Conservation (phyloP, 192 early-diverging fungal species). For the Podochytrium sp. region DNA sequence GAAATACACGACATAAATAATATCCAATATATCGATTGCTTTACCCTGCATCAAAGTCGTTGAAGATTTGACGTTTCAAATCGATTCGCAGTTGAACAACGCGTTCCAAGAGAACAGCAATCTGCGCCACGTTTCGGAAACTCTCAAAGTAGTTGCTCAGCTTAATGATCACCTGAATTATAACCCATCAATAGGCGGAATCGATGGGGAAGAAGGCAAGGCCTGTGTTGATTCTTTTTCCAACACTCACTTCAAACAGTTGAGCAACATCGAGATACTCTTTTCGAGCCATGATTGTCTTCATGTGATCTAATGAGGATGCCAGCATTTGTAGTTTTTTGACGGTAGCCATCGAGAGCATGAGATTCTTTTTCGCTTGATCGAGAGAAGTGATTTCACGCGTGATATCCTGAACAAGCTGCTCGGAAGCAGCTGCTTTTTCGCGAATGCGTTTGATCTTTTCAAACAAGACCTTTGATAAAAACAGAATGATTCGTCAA, state of each 20-base stretch:
- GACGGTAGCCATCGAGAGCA: conserved; percentile 76
- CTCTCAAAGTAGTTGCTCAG: conserved; percentile 75
- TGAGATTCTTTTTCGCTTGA: conserved; percentile 90
- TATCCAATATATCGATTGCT: neutral
- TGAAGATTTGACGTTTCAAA: conserved; percentile 65
- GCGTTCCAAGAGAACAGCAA: conserved; percentile 68
- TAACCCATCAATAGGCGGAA: neutral
- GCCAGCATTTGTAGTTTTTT: conserved; percentile 89
- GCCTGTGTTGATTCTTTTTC: neutral
- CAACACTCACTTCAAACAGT: conserved; percentile 65
- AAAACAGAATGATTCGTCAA: neutral
- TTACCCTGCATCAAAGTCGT: conserved; percentile 75
- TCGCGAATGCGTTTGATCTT: conserved; percentile 83
- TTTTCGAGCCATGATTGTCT: conserved; percentile 42
- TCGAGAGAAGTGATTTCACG: conserved; percentile 94
- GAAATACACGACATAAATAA: conserved; percentile 1
- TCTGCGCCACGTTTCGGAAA: conserved; percentile 75
- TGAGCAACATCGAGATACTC: conserved; percentile 82
- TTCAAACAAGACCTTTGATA: conserved; percentile 69
- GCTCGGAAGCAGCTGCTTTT: conserved; percentile 83
- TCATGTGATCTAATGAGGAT: conserved; percentile 37
- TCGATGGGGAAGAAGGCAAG: neutral
- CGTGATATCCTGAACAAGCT: conserved; percentile 93
- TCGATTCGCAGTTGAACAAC: conserved; percentile 68
- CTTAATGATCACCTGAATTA: conserved; percentile 69